Conservation (phyloP, 345 rosid genomes). For the Pistacia vera region DNA sequence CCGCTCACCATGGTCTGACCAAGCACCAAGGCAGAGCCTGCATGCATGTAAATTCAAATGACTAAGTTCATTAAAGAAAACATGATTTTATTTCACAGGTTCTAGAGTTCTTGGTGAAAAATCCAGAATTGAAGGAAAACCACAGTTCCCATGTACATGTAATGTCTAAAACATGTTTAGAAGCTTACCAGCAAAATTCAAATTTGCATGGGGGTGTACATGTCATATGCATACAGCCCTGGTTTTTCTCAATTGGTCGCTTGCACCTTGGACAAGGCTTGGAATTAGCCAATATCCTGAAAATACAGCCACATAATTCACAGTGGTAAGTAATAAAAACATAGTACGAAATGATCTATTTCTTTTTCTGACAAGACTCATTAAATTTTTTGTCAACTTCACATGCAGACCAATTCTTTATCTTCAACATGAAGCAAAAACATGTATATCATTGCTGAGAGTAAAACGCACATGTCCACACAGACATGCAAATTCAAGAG, state of each 20-base stretch:
- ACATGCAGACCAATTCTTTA: background rate
- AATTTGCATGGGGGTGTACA: slow-evolving; percentile 87
- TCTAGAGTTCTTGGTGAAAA: background rate
- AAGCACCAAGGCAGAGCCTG: slow-evolving; percentile 83
- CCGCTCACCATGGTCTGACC: slow-evolving; percentile 81
- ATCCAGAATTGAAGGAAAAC: slow-evolving; percentile 2
- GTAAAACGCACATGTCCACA: background rate
- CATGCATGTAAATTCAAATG: slow-evolving; percentile 26
- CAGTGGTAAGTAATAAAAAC: background rate
- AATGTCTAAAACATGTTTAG: background rate
- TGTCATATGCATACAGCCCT: slow-evolving; percentile 91
- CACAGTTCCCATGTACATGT: slow-evolving; percentile 1
- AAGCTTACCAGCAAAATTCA: slow-evolving; percentile 75
- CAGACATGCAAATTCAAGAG: background rate
- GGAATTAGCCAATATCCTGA: slow-evolving; percentile 79
- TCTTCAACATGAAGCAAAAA: background rate
- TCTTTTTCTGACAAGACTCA: no score
- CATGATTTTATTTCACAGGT: background rate
- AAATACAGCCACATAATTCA: slow-evolving; percentile 7
- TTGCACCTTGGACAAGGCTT: slow-evolving; percentile 86
- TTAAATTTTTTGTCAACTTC: background rate
- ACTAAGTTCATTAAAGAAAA: background rate
- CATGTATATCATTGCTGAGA: background rate
- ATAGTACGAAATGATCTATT: background rate
- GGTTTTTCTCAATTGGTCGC: slow-evolving; percentile 82